Conservation (phyloP, 371 early-diverging fungal species). For the Mucor indicus region DNA sequence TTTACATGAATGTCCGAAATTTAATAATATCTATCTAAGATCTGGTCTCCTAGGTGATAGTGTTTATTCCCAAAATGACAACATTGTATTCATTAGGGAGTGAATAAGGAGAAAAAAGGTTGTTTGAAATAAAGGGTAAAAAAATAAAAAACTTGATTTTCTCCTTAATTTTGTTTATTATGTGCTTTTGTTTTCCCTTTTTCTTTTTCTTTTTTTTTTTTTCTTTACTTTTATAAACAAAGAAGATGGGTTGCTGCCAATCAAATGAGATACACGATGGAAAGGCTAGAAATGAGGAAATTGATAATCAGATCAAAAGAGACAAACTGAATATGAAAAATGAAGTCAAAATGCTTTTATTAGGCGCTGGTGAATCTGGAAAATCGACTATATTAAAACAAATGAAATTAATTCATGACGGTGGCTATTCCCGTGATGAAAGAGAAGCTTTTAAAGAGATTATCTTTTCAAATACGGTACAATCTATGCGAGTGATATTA, state of each 20-base stretch:
- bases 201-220: too few species aligned
- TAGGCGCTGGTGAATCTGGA: slow-evolving; percentile 79
- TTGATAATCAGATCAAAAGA: slow-evolving; percentile 80
- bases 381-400: slow-evolving; percentile 96
- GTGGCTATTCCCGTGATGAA: slow-evolving; percentile 84
- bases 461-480: slow-evolving; percentile 85
- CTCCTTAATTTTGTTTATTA: not conserved
- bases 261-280: slow-evolving; percentile 82
- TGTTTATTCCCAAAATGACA: too few species aligned
- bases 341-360: slow-evolving; percentile 93
- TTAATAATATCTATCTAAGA: too few species aligned
- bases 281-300: slow-evolving; percentile 79
- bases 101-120: too few species aligned
- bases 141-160: not conserved
- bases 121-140: too few species aligned
- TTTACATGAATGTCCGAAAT: too few species aligned
- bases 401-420: slow-evolving; percentile 93
- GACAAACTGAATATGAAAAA: slow-evolving; percentile 77
- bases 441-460: slow-evolving; percentile 83
- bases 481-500: slow-evolving; percentile 86
- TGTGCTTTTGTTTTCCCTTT: too few species aligned
- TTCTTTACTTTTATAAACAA: too few species aligned
- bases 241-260: slow-evolving; percentile 83
- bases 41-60: too few species aligned
- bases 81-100: too few species aligned